Conservation (phyloP, 495 filamentous ascomycete genomes). For the Aspergillus haitiensis region DNA sequence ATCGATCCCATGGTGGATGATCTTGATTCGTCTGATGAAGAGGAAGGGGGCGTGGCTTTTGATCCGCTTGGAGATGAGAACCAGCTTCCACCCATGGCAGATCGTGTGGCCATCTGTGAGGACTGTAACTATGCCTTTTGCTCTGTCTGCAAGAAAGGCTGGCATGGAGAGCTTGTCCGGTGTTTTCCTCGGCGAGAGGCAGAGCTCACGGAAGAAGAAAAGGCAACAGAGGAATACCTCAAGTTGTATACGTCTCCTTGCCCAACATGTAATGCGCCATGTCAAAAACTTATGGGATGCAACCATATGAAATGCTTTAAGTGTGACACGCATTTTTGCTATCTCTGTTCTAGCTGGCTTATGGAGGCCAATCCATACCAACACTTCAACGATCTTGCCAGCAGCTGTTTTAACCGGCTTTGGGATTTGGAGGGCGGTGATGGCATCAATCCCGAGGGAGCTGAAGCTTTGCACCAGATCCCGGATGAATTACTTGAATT, state of each 20-base stretch:
- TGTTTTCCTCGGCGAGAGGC: constrained; percentile 58
- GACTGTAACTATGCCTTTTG: constrained; percentile 94
- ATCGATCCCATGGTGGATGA: constrained; percentile 50
- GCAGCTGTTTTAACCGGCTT: constrained; percentile 73
- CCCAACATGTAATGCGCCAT: constrained; percentile 83
- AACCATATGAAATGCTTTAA: constrained; percentile 97
- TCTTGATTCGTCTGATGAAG: constrained; percentile 49
- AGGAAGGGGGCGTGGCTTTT: constrained; percentile 30
- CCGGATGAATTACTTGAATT: constrained; percentile 39
- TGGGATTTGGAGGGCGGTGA: constrained; percentile 90
- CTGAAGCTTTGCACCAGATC: constrained; percentile 44
- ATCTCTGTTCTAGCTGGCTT: constrained; percentile 90
- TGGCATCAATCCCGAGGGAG: constrained; percentile 52
- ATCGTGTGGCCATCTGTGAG: constrained; percentile 79
- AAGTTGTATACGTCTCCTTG: constrained; percentile 77
- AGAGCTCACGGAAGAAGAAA: constrained; percentile 77
- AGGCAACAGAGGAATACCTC: constrained; percentile 80
- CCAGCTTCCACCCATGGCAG: constrained; percentile 48
- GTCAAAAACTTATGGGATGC: constrained; percentile 90
- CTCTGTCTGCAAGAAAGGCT: constrained; percentile 66
- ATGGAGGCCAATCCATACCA: constrained; percentile 74
- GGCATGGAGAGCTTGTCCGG: constrained; percentile 83
- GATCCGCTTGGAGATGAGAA: constrained; percentile 39
- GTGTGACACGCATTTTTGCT: constrained; percentile 92
- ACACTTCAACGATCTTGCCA: constrained; percentile 76